Conservation (phyloP, 352 stramenopile genomes). For the Phytophthora fragariae region DNA sequence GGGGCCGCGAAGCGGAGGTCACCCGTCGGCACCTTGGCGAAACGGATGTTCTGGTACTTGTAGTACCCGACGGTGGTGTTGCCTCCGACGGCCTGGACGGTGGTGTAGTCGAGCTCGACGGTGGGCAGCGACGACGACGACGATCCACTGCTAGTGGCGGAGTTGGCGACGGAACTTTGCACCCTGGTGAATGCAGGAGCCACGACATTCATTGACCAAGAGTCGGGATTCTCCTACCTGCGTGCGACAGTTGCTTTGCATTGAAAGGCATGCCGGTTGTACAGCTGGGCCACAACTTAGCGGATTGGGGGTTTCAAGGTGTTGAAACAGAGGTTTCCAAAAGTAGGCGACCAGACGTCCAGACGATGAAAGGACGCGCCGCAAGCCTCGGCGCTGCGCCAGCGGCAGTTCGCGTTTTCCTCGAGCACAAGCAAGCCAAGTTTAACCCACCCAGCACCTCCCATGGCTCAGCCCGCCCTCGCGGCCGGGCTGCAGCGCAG, state of each 20-base stretch:
- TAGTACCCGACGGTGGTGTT: conserved; percentile 43
- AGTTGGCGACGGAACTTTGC: conserved; percentile 4
- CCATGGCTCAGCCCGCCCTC: not conserved
- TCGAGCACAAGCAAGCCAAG: too few species aligned
- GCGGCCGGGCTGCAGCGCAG: not conserved
- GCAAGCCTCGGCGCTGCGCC: too few species aligned
- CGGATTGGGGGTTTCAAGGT: too few species aligned
- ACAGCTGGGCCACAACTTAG: too few species aligned
- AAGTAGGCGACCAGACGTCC: too few species aligned
- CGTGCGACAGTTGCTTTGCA: too few species aligned
- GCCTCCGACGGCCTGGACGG: conserved; percentile 27
- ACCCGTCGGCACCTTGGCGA: conserved; percentile 32
- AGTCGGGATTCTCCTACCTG: too few species aligned
- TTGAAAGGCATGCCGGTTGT: too few species aligned
- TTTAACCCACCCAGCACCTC: too few species aligned
- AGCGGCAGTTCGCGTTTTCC: too few species aligned
- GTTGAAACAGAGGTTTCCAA: too few species aligned
- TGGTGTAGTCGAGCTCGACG: conserved; percentile 39
- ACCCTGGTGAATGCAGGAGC: conserved; percentile 7
- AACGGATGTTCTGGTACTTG: conserved; percentile 50
- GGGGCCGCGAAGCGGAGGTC: conserved; percentile 36
- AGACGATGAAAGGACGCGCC: too few species aligned
- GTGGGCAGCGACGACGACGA: conserved; percentile 23
- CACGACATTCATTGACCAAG: not conserved
- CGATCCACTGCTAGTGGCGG: conserved; percentile 3